Conservation (phyloP, 768 basidiomycete species). For the Mycena olivaceomarginata region DNA sequence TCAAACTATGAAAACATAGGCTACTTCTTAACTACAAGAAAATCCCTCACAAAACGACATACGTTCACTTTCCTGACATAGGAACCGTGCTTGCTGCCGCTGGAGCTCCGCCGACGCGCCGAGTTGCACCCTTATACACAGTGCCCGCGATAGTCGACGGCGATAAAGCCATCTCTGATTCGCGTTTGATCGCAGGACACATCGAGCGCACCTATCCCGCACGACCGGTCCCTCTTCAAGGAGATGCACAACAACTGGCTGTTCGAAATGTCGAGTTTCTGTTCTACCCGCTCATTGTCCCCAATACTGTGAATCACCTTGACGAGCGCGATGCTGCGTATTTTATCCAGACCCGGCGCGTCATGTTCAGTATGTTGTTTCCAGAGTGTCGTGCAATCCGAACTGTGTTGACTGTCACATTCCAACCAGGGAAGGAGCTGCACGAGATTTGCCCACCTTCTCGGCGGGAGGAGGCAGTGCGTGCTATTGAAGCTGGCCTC, state of each 20-base stretch:
- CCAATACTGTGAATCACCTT: conserved; percentile 10
- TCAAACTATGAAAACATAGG: background rate
- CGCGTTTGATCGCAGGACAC: conserved; percentile 14
- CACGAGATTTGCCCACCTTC: conserved; percentile 14
- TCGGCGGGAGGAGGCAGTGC: background rate
- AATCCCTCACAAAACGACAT: conserved; percentile 5
- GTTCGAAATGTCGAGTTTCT: background rate
- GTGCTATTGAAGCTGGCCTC: background rate
- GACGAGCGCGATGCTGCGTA: conserved; percentile 6
- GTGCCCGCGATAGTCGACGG: conserved; percentile 26
- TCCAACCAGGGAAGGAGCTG: conserved; percentile 13
- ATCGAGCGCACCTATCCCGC: conserved; percentile 11
- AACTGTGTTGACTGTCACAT: background rate
- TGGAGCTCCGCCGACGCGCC: background rate
- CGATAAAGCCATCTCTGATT: background rate
- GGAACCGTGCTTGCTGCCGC: conserved; percentile 6
- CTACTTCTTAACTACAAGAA: conserved; percentile 25
- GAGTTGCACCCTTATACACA: background rate
- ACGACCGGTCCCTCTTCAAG: background rate
- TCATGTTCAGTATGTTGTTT: conserved; percentile 2
- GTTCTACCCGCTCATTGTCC: conserved; percentile 4
- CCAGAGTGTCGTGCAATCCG: too few species aligned
- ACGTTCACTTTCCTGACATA: background rate
- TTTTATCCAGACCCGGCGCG: conserved; percentile 12
- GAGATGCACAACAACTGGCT: background rate